Evolutionary conservation across 2,329 filamentous ascomycete genomes (phyloP).

Genomic region (Verticillium dahliae): DNA sequence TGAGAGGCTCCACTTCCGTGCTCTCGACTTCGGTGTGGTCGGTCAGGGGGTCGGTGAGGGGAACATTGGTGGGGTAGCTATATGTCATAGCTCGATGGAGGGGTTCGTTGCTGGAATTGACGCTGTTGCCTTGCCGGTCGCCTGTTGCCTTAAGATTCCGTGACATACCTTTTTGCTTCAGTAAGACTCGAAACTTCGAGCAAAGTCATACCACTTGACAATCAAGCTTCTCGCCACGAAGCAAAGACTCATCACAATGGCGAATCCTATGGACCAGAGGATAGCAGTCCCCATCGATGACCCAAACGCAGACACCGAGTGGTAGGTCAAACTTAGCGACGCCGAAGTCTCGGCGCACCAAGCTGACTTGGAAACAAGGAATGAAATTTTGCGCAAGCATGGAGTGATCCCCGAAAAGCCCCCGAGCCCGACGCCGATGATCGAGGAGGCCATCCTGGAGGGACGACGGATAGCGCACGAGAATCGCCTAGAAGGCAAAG

Average conservation of each 20-base stretch:
- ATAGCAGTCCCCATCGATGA: conserved; percentile 84
- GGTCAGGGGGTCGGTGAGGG: background rate
- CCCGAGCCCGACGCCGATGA: conserved; percentile 88
- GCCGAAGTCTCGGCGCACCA: background rate
- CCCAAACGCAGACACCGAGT: conserved; percentile 97
- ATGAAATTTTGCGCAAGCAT: conserved; percentile 96
- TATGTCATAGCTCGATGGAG: background rate
- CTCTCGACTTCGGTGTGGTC: background rate
- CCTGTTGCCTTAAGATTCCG: background rate
- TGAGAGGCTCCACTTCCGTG: background rate
- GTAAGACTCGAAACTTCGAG: background rate
- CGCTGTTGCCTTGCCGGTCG: background rate
- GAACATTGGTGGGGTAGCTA: background rate
- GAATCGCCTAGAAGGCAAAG: conserved; percentile 88
- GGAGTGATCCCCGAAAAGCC: conserved; percentile 97
- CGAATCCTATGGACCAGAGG: conserved; percentile 55
- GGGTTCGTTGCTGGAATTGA: background rate
- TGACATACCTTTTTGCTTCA: background rate
- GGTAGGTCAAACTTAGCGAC: conserved; percentile 45
- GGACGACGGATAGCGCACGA: conserved; percentile 80
- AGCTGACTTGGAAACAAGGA: conserved; percentile 49
- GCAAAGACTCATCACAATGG: conserved; percentile 35
- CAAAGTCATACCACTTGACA: background rate
- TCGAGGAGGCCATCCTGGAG: conserved; percentile 87
- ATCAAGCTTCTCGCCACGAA: background rate